Conservation (phyloP, 2,329 filamentous ascomycete species). For the Microdochium trichocladiopsis region DNA sequence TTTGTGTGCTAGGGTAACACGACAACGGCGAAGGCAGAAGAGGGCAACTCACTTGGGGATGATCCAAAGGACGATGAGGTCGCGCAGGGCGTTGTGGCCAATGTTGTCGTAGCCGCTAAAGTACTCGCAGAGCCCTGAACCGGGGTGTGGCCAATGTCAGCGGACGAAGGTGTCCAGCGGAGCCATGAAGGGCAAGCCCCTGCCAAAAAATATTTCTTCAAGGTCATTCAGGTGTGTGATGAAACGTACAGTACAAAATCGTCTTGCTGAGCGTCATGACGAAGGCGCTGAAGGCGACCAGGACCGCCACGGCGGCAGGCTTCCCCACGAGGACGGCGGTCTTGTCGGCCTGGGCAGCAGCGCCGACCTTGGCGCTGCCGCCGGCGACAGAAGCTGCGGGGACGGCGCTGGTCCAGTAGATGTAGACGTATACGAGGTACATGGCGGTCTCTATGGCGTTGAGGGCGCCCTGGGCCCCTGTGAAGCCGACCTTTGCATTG, state of each 20-base stretch:
- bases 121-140: constrained; percentile 48
- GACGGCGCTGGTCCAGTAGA: constrained; percentile 21
- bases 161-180: neutral
- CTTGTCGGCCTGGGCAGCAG: constrained; percentile 6
- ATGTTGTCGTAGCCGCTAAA: constrained; percentile 49
- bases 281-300: constrained; percentile 44
- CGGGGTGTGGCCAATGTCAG: neutral
- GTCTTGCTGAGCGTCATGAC: constrained; percentile 59
- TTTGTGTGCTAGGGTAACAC: too few species aligned
- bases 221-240: too few species aligned
- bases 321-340: constrained; percentile 31
- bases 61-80: constrained; percentile 46
- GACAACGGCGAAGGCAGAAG: neutral
- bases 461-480: constrained; percentile 62
- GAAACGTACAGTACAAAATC: constrained; percentile 51
- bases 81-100: constrained; percentile 40
- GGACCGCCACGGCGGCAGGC: constrained; percentile 33
- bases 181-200: too few species aligned
- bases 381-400: neutral
- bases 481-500: constrained; percentile 64
- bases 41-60: constrained; percentile 45
- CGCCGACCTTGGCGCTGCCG: constrained; percentile 3
- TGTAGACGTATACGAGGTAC: constrained; percentile 50
- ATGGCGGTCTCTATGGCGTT: constrained; percentile 62
- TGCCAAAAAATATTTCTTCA: too few species aligned